A percentile compares a stretch with the other conserved stretches of the same genome.
Evolutionary conservation across 257 asterid genomes (phyloP).

Genomic region (Salvia splendens): DNA sequence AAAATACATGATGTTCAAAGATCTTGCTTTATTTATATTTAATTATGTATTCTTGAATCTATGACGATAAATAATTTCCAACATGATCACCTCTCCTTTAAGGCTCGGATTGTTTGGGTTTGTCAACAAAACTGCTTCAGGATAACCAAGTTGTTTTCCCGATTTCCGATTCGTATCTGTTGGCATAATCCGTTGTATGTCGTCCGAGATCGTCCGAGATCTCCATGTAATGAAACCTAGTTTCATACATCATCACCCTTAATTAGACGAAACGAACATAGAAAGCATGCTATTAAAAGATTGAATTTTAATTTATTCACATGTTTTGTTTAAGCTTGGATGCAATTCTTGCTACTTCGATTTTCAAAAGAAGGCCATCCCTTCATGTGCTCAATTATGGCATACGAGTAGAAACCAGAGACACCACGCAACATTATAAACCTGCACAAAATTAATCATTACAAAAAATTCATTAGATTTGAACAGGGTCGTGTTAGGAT

Average conservation of each 20-base stretch:
- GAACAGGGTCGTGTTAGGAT: too few species aligned
- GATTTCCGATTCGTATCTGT: conserved; percentile 40
- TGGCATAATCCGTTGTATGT: conserved; percentile 68
- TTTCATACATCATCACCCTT: background rate
- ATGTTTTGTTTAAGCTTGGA: conserved; percentile 51
- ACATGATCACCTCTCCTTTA: conserved; percentile 48
- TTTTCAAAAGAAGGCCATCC: conserved; percentile 74
- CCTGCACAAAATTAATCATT: conserved; percentile 30
- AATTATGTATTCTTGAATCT: too few species aligned
- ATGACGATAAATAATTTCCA: too few species aligned
- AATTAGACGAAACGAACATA: too few species aligned
- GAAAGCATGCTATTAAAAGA: too few species aligned
- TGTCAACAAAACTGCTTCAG: conserved; percentile 61
- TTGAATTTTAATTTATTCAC: too few species aligned
- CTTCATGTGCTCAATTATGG: conserved; percentile 50
- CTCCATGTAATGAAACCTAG: conserved; percentile 76
- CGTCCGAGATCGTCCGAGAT: conserved; percentile 63
- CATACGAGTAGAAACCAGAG: conserved; percentile 67
- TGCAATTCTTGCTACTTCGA: conserved; percentile 59
- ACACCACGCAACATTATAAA: conserved; percentile 59
- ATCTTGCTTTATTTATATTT: too few species aligned
- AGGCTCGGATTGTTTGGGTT: conserved; percentile 44
- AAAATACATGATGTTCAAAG: too few species aligned
- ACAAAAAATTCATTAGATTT: too few species aligned
- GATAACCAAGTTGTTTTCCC: conserved; percentile 52